These are phyloP conservation scores for Crinitomyces ghanaensis DNA, from an alignment of 805 yeast genomes.

Conservation along the genomic window DNA sequence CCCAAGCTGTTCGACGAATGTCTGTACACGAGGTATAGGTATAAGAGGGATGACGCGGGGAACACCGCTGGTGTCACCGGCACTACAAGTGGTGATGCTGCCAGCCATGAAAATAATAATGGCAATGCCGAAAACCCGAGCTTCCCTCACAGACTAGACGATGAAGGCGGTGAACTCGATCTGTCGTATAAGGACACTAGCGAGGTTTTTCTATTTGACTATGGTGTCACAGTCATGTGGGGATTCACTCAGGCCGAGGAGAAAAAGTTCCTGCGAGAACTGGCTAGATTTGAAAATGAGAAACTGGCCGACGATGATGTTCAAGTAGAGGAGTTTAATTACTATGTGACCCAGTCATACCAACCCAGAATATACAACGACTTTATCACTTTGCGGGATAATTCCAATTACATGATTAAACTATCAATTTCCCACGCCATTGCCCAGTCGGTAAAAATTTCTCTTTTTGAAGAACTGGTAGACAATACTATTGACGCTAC, in stretches of 20 bases:
- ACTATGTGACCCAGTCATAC: constrained; percentile 84
- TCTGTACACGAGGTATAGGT: constrained; percentile 76
- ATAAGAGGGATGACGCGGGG: constrained; percentile 22
- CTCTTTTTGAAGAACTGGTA: constrained; percentile 88
- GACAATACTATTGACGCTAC: constrained; percentile 96
- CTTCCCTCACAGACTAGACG: constrained; percentile 74
- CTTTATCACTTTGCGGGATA: constrained; percentile 85
- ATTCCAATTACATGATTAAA: constrained; percentile 81
- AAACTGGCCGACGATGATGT: constrained; percentile 85
- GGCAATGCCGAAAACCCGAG: constrained; percentile 28
- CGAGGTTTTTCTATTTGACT: constrained; percentile 83
- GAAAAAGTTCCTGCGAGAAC: constrained; percentile 61
- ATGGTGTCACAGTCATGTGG: constrained; percentile 97
- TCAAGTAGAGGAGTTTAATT: constrained; percentile 89
- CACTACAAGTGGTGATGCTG: not conserved
- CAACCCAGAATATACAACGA: constrained; percentile 96
- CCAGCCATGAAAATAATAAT: too few relatives aligned
- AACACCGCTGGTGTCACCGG: too few relatives aligned
- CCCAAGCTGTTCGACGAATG: constrained; percentile 93
- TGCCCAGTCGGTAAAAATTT: constrained; percentile 90
- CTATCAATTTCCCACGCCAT: constrained; percentile 90
- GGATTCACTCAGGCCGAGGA: constrained; percentile 85
- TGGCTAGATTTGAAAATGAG: constrained; percentile 83
- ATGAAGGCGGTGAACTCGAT: constrained; percentile 92
- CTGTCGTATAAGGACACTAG: constrained; percentile 57